phyloP scores from a whole-genome alignment of 83 land plant genomes.

The Diphasiastrum complanatum region DNA sequence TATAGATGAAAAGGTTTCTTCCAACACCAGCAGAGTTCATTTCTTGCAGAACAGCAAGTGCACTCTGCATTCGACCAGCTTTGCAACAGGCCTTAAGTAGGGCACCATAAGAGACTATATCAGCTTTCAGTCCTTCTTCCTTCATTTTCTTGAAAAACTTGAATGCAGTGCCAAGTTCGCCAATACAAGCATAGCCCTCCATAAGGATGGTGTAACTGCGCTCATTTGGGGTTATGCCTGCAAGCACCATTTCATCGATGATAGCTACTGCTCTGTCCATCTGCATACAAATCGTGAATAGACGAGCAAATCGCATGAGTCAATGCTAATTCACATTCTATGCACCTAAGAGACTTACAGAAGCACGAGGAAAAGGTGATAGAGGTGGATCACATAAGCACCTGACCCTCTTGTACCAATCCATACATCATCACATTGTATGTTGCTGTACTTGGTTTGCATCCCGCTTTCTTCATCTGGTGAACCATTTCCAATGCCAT shows the following conservation, averaged over 20 bases:
- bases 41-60: conserved; percentile 76
- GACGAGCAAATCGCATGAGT: not conserved
- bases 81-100: conserved; percentile 95
- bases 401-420: conserved; percentile 73
- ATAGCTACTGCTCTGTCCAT: conserved; percentile 74
- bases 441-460: conserved; percentile 71
- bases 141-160: conserved; percentile 78
- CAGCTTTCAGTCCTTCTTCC: conserved; percentile 60
- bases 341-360: no score
- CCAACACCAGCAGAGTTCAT: conserved; percentile 62
- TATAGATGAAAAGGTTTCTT: conserved; percentile 67
- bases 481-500: conserved; percentile 62
- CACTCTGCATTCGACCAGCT: conserved; percentile 96
- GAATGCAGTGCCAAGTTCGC: conserved; percentile 90
- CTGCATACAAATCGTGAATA: conserved; percentile 30
- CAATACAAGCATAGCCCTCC: conserved; percentile 88
- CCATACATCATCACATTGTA: conserved; percentile 82
- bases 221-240: conserved; percentile 70
- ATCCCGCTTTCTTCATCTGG: conserved; percentile 73
- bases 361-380: no score
- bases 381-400: conserved; percentile 18
- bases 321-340: not conserved
- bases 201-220: conserved; percentile 89
- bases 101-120: conserved; percentile 68
- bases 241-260: conserved; percentile 69